Evolutionary conservation across 106 monocot species (phyloP), one percentile per base, ranked within the genome.

Genomic region (Narthecium ossifragum): DNA sequence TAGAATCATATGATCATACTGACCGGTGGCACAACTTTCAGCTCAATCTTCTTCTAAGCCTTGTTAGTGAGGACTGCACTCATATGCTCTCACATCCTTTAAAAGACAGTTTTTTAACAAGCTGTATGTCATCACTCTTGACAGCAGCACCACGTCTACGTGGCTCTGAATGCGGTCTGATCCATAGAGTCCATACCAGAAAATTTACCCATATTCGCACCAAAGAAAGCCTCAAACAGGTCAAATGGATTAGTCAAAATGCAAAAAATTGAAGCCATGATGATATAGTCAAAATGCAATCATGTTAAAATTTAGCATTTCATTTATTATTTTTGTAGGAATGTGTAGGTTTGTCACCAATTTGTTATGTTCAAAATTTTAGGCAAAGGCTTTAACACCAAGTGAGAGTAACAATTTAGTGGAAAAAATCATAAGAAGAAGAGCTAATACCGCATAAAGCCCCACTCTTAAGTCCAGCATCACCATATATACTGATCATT

Each of bases 211-310:
- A 96, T 96, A 72, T 76, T 90, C 56, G 80, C 58, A 17, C 96
- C 96, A 78, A 96, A 96, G 66, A 96, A 90, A 55, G 83, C 76
- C 81, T 96, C 96, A 64, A 96, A 96, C 24, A 96, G 74, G 67
- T 96, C 96, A 65, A 96, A 90, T 51, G 96, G 96, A 81, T 90
- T 96, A 41, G 80, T 81, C 96, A n/a, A n/a, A n/a, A n/a, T 96
- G 78, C 66, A n/a, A 53, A 59, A 57, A 43, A 6, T 17, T 17
- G 43, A 43, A 41, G 52, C n/a, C n/a, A n/a, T n/a, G n/a, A n/a
- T n/a, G n/a, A n/a, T n/a, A n/a, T n/a, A n/a, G n/a, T n/a, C n/a
- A n/a, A n/a, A n/a, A n/a, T n/a, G n/a, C n/a, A n/a, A n/a, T n/a
- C n/a, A n/a, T n/a, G n/a, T n/a, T n/a, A n/a, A n/a, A n/a, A n/a